Conservation (phyloP, 1,284 basidiomycete genomes). For the Ceratobasidium sp. region DNA sequence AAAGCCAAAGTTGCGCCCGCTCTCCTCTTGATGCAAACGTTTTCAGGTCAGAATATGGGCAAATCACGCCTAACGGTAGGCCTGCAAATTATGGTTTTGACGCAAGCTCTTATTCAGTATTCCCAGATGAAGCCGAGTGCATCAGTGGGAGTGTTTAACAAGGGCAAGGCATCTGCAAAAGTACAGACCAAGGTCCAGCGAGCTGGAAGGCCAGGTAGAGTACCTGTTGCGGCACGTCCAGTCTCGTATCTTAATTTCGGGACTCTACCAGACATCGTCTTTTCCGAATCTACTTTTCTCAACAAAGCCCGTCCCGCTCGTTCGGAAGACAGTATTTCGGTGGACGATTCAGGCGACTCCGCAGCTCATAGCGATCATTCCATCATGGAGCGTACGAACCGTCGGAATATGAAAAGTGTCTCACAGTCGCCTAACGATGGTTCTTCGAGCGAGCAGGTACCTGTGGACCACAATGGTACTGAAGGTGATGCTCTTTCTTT, state of each 20-base stretch:
- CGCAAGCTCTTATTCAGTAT: conserved; percentile 20
- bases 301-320: conserved; percentile 52
- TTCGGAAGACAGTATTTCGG: not conserved
- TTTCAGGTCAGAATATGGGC: conserved; percentile 75
- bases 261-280: conserved; percentile 53
- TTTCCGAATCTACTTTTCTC: conserved; percentile 69
- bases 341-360: conserved; percentile 28
- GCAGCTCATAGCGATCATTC: conserved; percentile 24
- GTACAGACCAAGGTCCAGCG: conserved; percentile 51
- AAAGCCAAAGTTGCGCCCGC: conserved; percentile 61
- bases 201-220: conserved; percentile 50
- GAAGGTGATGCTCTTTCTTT: not conserved
- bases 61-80: conserved; percentile 76
- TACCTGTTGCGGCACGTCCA: not conserved
- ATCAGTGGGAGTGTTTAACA: conserved; percentile 73
- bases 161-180: conserved; percentile 73
- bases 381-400: not conserved
- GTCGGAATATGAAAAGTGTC: not conserved
- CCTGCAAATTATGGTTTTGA: conserved; percentile 29
- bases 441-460: too few relatives aligned
- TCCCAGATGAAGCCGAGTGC: conserved; percentile 61
- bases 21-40: conserved; percentile 79
- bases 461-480: not conserved
- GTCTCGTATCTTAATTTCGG: not conserved
- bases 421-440: not conserved